These are phyloP conservation scores for Isabelozyma gotoi DNA, from an alignment of 805 yeast genomes.

Conservation along the genomic window DNA sequence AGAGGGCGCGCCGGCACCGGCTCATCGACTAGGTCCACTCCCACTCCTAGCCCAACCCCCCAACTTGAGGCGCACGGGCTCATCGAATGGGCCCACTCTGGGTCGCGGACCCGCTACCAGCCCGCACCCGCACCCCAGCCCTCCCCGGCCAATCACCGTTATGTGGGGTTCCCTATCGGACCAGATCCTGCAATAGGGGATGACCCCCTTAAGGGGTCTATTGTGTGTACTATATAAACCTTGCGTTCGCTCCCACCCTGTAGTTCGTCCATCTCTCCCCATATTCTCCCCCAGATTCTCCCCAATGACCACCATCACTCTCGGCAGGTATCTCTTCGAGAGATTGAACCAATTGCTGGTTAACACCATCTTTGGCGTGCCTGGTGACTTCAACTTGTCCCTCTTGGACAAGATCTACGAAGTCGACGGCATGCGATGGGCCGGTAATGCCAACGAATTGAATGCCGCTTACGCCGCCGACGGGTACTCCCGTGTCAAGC, in stretches of 20 bases:
- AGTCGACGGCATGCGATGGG: constrained; percentile 41
- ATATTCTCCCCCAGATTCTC: not conserved
- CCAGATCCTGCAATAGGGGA: not conserved
- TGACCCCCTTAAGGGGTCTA: no score
- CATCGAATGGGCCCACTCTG: no score
- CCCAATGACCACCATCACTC: constrained; percentile 31
- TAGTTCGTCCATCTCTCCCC: no score
- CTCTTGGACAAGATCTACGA: constrained; percentile 40
- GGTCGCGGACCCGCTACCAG: no score
- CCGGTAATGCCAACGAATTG: constrained; percentile 45
- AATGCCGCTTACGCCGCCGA: constrained; percentile 46
- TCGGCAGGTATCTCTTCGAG: constrained; percentile 41
- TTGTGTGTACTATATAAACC: no score
- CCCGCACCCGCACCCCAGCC: not conserved
- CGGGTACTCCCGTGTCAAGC: constrained; percentile 40
- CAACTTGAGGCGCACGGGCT: no score
- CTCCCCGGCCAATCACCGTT: not conserved
- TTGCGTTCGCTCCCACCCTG: no score
- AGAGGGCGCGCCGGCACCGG: no score
- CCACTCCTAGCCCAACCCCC: not conserved
- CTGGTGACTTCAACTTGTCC: constrained; percentile 41
- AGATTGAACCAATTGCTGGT: constrained; percentile 38
- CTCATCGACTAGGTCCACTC: not conserved
- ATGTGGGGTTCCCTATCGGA: not conserved
- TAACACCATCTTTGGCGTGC: constrained; percentile 39